These are phyloP conservation scores for Soucietia sequanensis DNA, from an alignment of 805 yeast genomes.

Conservation along the genomic window DNA sequence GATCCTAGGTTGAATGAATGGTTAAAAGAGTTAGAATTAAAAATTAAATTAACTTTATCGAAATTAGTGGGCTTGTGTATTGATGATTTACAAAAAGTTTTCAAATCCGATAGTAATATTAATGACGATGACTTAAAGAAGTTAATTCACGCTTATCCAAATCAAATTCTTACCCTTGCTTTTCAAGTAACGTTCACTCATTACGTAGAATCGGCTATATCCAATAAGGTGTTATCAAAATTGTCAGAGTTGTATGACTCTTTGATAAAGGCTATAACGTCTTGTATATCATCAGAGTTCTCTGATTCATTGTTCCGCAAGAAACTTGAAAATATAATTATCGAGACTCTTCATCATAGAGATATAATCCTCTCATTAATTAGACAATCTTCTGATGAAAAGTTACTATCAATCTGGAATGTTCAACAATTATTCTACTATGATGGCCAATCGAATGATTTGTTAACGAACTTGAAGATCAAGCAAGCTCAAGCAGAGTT, in stretches of 20 bases:
- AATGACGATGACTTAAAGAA: constrained; percentile 5
- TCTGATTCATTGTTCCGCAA: constrained; percentile 34
- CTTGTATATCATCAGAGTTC: constrained; percentile 11
- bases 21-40: constrained; percentile 57
- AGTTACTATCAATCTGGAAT: constrained; percentile 43
- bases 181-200: constrained; percentile 59
- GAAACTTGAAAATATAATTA: constrained; percentile 58
- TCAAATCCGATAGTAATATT: not conserved
- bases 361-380: constrained; percentile 31
- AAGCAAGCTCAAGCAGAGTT: constrained; percentile 52
- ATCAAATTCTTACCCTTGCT: constrained; percentile 56
- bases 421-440: constrained; percentile 52
- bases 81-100: constrained; percentile 4
- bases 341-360: constrained; percentile 64
- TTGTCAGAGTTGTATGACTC: constrained; percentile 4
- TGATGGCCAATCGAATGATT: constrained; percentile 19
- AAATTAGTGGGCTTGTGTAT: constrained; percentile 28
- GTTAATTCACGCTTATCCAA: constrained; percentile 45
- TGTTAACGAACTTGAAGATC: constrained; percentile 38
- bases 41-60: constrained; percentile 50
- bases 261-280: constrained; percentile 28
- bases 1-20: constrained; percentile 55
- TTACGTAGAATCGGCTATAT: constrained; percentile 30
- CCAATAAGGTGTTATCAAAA: constrained; percentile 1
- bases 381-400: constrained; percentile 5